These are phyloP conservation scores for Rhizoctonia solani DNA, from an alignment of 1,284 basidiomycete genomes.

Conservation along the genomic window DNA sequence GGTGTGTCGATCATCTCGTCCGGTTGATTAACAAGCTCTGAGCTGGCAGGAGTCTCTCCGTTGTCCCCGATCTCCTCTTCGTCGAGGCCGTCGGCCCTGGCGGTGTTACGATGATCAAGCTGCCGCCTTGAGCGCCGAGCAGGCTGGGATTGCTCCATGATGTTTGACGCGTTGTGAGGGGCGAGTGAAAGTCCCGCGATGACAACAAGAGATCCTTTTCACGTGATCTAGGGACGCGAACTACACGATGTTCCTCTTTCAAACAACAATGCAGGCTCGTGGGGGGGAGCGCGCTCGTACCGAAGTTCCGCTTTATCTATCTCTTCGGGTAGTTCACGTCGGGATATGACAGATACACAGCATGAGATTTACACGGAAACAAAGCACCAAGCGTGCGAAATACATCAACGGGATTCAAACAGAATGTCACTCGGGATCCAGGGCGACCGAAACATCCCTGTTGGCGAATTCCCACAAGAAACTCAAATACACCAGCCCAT, in stretches of 20 bases:
- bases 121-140: slow-evolving; percentile 10
- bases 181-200: not conserved
- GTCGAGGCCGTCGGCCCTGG: not conserved
- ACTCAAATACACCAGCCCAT: not conserved
- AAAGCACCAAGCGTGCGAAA: slow-evolving; percentile 20
- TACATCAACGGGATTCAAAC: slow-evolving; percentile 19
- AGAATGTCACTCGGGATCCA: slow-evolving; percentile 6
- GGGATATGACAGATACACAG: not conserved
- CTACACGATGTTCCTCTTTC: not conserved
- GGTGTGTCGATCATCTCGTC: slow-evolving; percentile 28
- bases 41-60: slow-evolving; percentile 10
- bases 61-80: not conserved
- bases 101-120: slow-evolving; percentile 8
- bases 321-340: slow-evolving; percentile 1
- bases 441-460: slow-evolving; percentile 20
- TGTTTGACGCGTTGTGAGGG: slow-evolving; percentile 22
- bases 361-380: slow-evolving; percentile 17
- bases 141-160: slow-evolving; percentile 9
- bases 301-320: slow-evolving; percentile 7
- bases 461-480: slow-evolving; percentile 7
- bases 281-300: not conserved
- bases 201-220: not conserved
- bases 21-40: slow-evolving; percentile 11
- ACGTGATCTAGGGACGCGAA: not conserved
- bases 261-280: not conserved